Percentiles rank a stretch among this genome's conserved stretches.
Evolutionary conservation across 306 rosid genomes (phyloP).

Genomic region (Oxytropis ochrocephala): DNA sequence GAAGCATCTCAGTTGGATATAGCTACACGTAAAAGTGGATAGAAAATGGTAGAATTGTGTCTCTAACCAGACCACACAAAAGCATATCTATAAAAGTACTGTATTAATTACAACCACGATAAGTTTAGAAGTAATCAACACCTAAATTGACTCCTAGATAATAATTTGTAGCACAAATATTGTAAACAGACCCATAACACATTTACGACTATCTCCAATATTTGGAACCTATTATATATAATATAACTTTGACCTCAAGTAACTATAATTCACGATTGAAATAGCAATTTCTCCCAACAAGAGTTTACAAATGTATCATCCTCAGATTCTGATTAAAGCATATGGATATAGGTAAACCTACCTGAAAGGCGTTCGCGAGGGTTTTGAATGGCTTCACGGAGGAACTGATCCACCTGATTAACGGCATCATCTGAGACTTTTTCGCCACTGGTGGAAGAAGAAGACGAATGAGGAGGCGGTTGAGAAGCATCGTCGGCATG

Average conservation of each 20-base stretch:
- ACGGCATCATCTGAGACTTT: conserved; percentile 44
- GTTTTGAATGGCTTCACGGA: conserved; percentile 91
- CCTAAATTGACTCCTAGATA: conserved; percentile 1
- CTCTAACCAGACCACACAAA: neutral
- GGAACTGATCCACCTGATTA: conserved; percentile 82
- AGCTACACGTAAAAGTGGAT: neutral
- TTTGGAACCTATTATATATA: neutral
- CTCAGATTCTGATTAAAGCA: neutral
- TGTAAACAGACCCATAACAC: neutral
- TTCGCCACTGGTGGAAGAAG: conserved; percentile 29
- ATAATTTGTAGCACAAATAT: neutral
- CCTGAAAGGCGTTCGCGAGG: conserved; percentile 93
- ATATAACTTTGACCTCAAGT: neutral
- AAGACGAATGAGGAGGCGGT: conserved; percentile 10
- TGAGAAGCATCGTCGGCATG: conserved; percentile 3
- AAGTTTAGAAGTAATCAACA: neutral
- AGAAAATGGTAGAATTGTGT: neutral
- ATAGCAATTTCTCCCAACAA: neutral
- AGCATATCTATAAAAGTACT: neutral
- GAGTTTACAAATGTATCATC: neutral
- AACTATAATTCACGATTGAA: conserved; percentile 2
- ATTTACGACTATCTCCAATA: neutral
- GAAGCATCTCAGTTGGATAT: neutral
- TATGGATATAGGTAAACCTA: conserved; percentile 21
- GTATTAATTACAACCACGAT: neutral